Percentiles rank a stretch among this genome's conserved stretches.
These are phyloP conservation scores for Pontederia crassipes DNA, from an alignment of 176 grass and related monocot genomes.

Conservation along the genomic window DNA sequence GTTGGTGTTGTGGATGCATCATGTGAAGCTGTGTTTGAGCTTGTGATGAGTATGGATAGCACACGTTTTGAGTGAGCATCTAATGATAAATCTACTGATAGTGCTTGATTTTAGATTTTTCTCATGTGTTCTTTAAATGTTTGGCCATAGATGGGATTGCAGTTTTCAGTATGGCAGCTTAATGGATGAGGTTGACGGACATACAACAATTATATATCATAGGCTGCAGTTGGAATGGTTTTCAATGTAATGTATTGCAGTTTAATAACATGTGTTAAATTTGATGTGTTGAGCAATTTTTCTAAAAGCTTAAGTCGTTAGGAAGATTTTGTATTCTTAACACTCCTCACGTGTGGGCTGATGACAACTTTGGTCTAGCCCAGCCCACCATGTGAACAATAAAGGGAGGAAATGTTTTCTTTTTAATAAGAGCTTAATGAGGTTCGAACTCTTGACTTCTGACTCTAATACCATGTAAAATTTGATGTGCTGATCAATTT, in stretches of 20 bases:
- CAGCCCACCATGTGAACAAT: too few relatives aligned
- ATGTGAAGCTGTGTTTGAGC: slow-evolving; percentile 92
- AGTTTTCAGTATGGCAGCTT: slow-evolving; percentile 92
- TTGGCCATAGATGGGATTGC: slow-evolving; percentile 81
- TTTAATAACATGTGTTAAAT: neutral
- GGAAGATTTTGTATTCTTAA: too few relatives aligned
- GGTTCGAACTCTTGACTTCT: too few relatives aligned
- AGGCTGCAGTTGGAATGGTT: slow-evolving; percentile 78
- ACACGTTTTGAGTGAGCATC: slow-evolving; percentile 80
- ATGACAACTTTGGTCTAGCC: too few relatives aligned
- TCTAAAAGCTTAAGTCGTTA: too few relatives aligned
- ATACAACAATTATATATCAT: slow-evolving; percentile 85
- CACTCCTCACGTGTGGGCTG: too few relatives aligned
- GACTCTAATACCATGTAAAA: too few relatives aligned
- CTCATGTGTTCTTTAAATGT: slow-evolving; percentile 20
- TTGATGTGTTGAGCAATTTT: too few relatives aligned
- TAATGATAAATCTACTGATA: neutral
- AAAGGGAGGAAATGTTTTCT: too few relatives aligned
- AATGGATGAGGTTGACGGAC: slow-evolving; percentile 97
- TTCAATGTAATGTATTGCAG: slow-evolving; percentile 39
- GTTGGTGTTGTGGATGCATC: slow-evolving; percentile 86
- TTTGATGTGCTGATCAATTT: too few relatives aligned
- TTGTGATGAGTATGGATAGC: slow-evolving; percentile 96
- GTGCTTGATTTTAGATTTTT: slow-evolving; percentile 6
- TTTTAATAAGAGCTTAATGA: too few relatives aligned